phyloP scores from a whole-genome alignment of 2,329 filamentous ascomycete genomes.

The Nigrospora oryzae region DNA sequence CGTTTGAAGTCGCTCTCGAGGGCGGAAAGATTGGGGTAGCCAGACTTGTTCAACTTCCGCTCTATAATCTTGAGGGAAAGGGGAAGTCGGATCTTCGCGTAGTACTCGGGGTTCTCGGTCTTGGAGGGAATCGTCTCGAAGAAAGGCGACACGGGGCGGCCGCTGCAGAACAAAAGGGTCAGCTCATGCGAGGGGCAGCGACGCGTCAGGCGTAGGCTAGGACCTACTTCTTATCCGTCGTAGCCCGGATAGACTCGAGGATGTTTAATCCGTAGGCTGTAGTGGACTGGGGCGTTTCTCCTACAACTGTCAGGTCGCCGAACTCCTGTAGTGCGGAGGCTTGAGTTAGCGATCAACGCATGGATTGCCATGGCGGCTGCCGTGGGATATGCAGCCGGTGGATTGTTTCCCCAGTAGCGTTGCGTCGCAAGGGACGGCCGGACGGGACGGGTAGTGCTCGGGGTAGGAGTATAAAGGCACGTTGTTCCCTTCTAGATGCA shows the following conservation, averaged over 20 bases:
- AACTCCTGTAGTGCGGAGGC: slow-evolving; percentile 24
- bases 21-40: slow-evolving; percentile 63
- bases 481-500: too few relatives aligned
- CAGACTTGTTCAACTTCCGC: slow-evolving; percentile 58
- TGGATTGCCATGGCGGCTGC: too few relatives aligned
- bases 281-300: slow-evolving; percentile 60
- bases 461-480: too few relatives aligned
- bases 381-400: too few relatives aligned
- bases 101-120: slow-evolving; percentile 64
- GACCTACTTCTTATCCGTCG: slow-evolving; percentile 73
- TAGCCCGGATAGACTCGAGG: slow-evolving; percentile 65
- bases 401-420: too few relatives aligned
- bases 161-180: slow-evolving; percentile 32
- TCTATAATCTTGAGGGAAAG: slow-evolving; percentile 73
- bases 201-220: background rate
- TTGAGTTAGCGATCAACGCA: slow-evolving; percentile 3
- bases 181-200: background rate
- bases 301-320: slow-evolving; percentile 35
- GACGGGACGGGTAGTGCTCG: too few relatives aligned
- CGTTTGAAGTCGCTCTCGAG: slow-evolving; percentile 82
- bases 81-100: slow-evolving; percentile 66
- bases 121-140: slow-evolving; percentile 66
- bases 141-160: slow-evolving; percentile 63
- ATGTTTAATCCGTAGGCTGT: slow-evolving; percentile 65
- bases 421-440: too few relatives aligned